Conservation (phyloP, 1,139 yeast genomes). For the Yamadazyma mexicana region DNA sequence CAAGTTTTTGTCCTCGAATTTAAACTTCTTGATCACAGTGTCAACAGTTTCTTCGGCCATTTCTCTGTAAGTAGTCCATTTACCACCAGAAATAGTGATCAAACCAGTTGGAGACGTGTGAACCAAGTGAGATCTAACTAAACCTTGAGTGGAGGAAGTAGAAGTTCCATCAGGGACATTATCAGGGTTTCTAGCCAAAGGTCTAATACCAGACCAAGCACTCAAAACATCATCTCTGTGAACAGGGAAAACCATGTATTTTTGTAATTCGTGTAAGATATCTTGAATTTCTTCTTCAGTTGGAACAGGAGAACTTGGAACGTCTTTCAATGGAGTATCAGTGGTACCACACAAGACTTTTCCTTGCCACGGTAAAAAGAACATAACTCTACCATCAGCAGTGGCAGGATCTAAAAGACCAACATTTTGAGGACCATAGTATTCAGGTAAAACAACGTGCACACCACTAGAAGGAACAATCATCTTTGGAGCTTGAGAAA, state of each 20-base stretch:
- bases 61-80: constrained; percentile 97
- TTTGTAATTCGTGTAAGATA: constrained; percentile 83
- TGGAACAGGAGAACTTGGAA: constrained; percentile 84
- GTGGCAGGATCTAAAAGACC: constrained; percentile 92
- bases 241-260: constrained; percentile 86
- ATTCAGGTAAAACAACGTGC: constrained; percentile 89
- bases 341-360: constrained; percentile 96
- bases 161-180: constrained; percentile 42
- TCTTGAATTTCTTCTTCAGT: constrained; percentile 88
- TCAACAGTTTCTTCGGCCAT: constrained; percentile 96
- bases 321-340: constrained; percentile 73
- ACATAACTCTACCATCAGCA: constrained; percentile 94
- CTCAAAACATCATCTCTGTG: constrained; percentile 87
- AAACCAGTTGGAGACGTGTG: constrained; percentile 72
- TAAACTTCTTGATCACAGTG: constrained; percentile 58
- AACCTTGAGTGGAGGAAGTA: constrained; percentile 51
- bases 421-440: constrained; percentile 83
- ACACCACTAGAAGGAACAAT: constrained; percentile 96
- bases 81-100: constrained; percentile 93
- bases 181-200: constrained; percentile 87
- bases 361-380: constrained; percentile 98
- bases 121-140: constrained; percentile 87
- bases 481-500: constrained; percentile 58
- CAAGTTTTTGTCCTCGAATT: constrained; percentile 32
- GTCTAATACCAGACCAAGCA: constrained; percentile 98